phyloP scores from a whole-genome alignment of 352 stramenopile species.

The Globisporangium middletonii region DNA sequence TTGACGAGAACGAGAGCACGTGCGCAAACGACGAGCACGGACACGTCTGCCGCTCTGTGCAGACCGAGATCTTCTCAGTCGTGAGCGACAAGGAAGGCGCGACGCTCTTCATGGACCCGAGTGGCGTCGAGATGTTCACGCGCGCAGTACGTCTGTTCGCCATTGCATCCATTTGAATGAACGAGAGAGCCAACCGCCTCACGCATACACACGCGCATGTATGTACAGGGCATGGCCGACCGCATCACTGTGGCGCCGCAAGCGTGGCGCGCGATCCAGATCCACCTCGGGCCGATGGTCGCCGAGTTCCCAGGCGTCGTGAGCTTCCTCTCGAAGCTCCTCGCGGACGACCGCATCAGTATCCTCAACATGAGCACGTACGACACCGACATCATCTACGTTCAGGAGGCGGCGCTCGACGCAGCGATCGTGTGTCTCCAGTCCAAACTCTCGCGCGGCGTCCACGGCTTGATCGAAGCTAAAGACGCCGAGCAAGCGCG shows the following conservation, averaged over 20 bases:
- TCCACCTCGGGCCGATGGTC: slow-evolving; percentile 82
- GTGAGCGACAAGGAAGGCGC: slow-evolving; percentile 67
- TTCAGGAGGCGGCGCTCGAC: slow-evolving; percentile 37
- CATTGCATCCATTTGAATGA: neutral
- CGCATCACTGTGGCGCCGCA: slow-evolving; percentile 68
- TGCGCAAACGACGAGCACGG: slow-evolving; percentile 25
- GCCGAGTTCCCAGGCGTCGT: slow-evolving; percentile 81
- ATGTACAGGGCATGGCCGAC: slow-evolving; percentile 44
- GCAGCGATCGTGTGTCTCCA: slow-evolving; percentile 69
- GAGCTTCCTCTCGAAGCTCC: slow-evolving; percentile 79
- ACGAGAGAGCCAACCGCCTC: too few relatives aligned
- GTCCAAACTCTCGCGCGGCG: slow-evolving; percentile 65
- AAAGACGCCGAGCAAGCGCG: slow-evolving; percentile 42
- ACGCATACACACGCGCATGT: neutral
- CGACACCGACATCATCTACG: slow-evolving; percentile 87
- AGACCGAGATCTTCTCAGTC: slow-evolving; percentile 85
- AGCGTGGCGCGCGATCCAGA: slow-evolving; percentile 77
- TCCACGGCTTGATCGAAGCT: slow-evolving; percentile 77
- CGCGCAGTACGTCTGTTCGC: slow-evolving; percentile 35
- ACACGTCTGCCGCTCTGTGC: slow-evolving; percentile 69
- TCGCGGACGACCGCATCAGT: slow-evolving; percentile 80
- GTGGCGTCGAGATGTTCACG: slow-evolving; percentile 76
- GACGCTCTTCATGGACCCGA: slow-evolving; percentile 83
- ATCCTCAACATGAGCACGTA: slow-evolving; percentile 90
- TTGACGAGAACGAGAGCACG: slow-evolving; percentile 62